Evolutionary conservation across 495 filamentous ascomycete genomes (phyloP).

Genomic region (Aspergillus steynii): DNA sequence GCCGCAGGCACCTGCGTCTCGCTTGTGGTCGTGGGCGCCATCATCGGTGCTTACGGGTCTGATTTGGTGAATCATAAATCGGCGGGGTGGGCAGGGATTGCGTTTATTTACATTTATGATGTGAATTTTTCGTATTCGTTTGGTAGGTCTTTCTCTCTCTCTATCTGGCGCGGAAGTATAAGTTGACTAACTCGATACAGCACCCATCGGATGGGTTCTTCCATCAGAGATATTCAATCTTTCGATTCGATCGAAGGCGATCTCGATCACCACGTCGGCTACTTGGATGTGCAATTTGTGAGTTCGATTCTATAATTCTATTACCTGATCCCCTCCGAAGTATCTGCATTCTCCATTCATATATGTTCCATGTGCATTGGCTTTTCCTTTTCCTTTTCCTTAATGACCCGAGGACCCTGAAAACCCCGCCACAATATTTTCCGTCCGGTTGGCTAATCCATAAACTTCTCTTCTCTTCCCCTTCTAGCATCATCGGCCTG

Average conservation of each 20-base stretch:
- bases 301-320: conserved; percentile 5
- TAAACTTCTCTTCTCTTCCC: background rate
- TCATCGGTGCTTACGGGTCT: conserved; percentile 64
- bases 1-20: conserved; percentile 62
- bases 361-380: too few relatives aligned
- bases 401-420: too few relatives aligned
- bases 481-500: conserved; percentile 61
- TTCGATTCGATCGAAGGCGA: conserved; percentile 39
- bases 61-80: conserved; percentile 57
- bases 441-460: background rate
- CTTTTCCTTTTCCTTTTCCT: too few relatives aligned
- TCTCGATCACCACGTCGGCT: conserved; percentile 40
- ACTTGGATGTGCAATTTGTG: conserved; percentile 50
- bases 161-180: background rate
- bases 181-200: conserved; percentile 19
- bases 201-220: conserved; percentile 44
- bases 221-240: conserved; percentile 45
- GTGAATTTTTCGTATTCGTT: conserved; percentile 69
- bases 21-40: conserved; percentile 69
- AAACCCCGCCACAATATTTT: background rate
- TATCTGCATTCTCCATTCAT: too few relatives aligned
- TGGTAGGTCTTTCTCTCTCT: conserved; percentile 26
- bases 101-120: conserved; percentile 82
- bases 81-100: conserved; percentile 76
- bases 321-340: too few relatives aligned